Evolutionary conservation across 2,329 filamentous ascomycete species (phyloP).

Genomic region (Penicillium sp.): DNA sequence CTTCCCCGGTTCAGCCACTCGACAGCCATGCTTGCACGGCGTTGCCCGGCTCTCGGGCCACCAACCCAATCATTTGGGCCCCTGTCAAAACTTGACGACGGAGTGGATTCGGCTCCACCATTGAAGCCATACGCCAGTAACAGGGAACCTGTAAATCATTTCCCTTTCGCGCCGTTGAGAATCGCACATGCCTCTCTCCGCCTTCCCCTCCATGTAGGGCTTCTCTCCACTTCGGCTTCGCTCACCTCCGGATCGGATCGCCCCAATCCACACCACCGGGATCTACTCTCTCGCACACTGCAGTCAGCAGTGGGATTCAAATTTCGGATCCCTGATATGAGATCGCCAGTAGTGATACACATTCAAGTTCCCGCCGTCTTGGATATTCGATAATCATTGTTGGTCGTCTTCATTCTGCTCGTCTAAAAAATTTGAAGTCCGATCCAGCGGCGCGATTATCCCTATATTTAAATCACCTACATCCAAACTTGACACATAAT

Average conservation of each 20-base stretch:
- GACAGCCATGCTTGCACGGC: background rate
- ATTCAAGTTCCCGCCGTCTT: background rate
- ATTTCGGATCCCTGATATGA: background rate
- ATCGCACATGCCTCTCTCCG: constrained; percentile 7
- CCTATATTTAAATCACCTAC: background rate
- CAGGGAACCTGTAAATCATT: constrained; percentile 1
- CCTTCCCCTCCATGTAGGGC: constrained; percentile 7
- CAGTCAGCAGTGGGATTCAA: background rate
- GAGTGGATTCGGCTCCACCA: background rate
- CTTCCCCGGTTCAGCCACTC: background rate
- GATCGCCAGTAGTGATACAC: background rate
- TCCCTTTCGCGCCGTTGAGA: background rate
- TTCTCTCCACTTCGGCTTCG: constrained; percentile 5
- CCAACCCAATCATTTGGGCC: background rate
- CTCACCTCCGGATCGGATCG: background rate
- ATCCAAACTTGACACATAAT: background rate
- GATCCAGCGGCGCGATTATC: background rate
- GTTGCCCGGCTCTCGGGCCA: no score
- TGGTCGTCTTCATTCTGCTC: background rate
- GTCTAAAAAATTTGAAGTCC: background rate
- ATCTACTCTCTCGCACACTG: background rate
- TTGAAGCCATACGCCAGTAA: background rate
- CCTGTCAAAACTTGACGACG: background rate
- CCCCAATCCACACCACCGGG: background rate
- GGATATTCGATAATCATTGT: constrained; percentile 4